Conservation (phyloP, 768 basidiomycete species). For the Suillus spraguei region DNA sequence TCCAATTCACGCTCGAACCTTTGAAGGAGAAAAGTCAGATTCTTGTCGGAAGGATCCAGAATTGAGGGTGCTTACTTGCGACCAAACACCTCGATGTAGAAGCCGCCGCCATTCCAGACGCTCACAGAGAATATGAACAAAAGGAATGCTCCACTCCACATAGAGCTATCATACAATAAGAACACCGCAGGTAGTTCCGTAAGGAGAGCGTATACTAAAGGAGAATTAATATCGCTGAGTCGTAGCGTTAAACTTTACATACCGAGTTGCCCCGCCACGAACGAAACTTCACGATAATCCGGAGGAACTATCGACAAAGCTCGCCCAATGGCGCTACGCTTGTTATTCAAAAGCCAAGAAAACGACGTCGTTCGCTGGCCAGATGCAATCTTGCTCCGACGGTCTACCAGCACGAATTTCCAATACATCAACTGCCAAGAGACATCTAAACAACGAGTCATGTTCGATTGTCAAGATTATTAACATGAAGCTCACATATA, state of each 20-base stretch:
- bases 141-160: slow-evolving; percentile 79
- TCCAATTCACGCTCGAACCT: slow-evolving; percentile 95
- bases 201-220: slow-evolving; percentile 76
- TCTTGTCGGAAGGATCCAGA: not conserved
- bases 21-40: slow-evolving; percentile 13
- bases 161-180: slow-evolving; percentile 76
- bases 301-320: slow-evolving; percentile 61
- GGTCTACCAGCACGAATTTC: slow-evolving; percentile 93
- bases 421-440: slow-evolving; percentile 95
- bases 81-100: slow-evolving; percentile 96
- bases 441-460: slow-evolving; percentile 57
- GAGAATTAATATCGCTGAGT: slow-evolving; percentile 12
- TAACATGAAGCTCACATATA: slow-evolving; percentile 63
- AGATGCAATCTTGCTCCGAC: slow-evolving; percentile 87
- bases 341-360: slow-evolving; percentile 85
- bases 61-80: slow-evolving; percentile 70
- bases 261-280: slow-evolving; percentile 88
- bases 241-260: slow-evolving; percentile 27
- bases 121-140: slow-evolving; percentile 81
- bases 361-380: slow-evolving; percentile 92
- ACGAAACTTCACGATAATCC: slow-evolving; percentile 64
- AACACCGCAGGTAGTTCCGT: slow-evolving; percentile 88
- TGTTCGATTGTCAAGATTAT: slow-evolving; percentile 15
- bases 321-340: slow-evolving; percentile 81
- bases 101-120: slow-evolving; percentile 96